Evolutionary conservation across 768 basidiomycete genomes (phyloP).

Genomic region (Boletus sensibilis): DNA sequence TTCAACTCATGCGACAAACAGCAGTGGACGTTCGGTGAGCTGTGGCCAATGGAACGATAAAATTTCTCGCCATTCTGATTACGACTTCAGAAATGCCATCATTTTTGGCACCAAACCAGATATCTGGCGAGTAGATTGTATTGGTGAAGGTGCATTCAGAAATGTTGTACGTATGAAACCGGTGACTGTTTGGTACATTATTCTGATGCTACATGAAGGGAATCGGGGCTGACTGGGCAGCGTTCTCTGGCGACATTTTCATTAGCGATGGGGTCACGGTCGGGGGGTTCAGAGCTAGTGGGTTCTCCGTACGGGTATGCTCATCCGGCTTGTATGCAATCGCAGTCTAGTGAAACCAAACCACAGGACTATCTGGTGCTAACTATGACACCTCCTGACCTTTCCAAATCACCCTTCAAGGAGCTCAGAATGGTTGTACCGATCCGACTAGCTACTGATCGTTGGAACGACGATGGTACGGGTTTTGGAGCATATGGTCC

Average conservation of each 20-base stretch:
- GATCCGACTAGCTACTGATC: constrained; percentile 62
- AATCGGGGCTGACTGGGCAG: constrained; percentile 60
- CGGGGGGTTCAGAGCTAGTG: constrained; percentile 64
- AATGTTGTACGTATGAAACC: constrained; percentile 44
- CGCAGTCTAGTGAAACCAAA: neutral
- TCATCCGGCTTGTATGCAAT: neutral
- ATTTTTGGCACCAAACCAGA: constrained; percentile 59
- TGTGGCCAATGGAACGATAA: neutral
- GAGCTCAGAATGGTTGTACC: constrained; percentile 65
- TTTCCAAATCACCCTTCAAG: constrained; percentile 50
- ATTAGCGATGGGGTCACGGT: constrained; percentile 48
- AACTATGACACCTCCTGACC: constrained; percentile 57
- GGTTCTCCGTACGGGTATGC: constrained; percentile 60
- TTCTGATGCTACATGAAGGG: constrained; percentile 39
- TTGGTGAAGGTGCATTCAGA: constrained; percentile 63
- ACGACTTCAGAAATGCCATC: constrained; percentile 41
- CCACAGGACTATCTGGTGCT: constrained; percentile 66
- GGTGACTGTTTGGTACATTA: neutral
- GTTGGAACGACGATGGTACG: constrained; percentile 44
- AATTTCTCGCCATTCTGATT: neutral
- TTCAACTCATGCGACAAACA: constrained; percentile 66
- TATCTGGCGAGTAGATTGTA: constrained; percentile 65
- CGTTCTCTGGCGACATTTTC: constrained; percentile 62
- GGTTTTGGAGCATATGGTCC: constrained; percentile 12
- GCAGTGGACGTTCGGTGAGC: constrained; percentile 60